A percentile compares a stretch with the other conserved stretches of the same genome.
Conservation (phyloP, 2,329 filamentous ascomycete species). For the Cercospora beticola region DNA sequence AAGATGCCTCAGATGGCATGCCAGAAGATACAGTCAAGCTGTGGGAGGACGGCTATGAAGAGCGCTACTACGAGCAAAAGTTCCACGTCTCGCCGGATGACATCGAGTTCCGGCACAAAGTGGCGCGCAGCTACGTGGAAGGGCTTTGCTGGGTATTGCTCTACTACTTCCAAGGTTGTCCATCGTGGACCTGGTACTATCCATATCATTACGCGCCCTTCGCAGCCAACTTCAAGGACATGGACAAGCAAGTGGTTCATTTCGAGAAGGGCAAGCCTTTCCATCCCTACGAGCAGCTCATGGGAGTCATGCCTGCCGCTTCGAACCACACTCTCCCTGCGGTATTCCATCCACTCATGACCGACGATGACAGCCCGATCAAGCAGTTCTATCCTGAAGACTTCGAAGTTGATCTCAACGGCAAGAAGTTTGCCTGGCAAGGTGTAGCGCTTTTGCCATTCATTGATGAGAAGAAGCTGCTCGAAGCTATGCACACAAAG, state of each 20-base stretch:
- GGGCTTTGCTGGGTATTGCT: slow-evolving; percentile 91
- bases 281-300: slow-evolving; percentile 91
- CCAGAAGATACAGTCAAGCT: slow-evolving; percentile 79
- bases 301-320: slow-evolving; percentile 93
- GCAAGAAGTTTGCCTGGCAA: slow-evolving; percentile 98
- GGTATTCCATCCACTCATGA: slow-evolving; percentile 89
- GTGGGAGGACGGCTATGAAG: slow-evolving; percentile 94
- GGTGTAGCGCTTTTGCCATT: slow-evolving; percentile 91
- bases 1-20: slow-evolving; percentile 58
- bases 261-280: slow-evolving; percentile 87
- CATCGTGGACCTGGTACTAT: slow-evolving; percentile 99
- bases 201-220: slow-evolving; percentile 98
- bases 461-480: slow-evolving; percentile 85
- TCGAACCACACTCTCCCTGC: slow-evolving; percentile 88
- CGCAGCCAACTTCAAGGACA: slow-evolving; percentile 85
- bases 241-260: slow-evolving; percentile 72
- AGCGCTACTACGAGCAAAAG: slow-evolving; percentile 96
- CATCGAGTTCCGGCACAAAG: slow-evolving; percentile 80
- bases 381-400: slow-evolving; percentile 97
- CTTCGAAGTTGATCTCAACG: slow-evolving; percentile 90
- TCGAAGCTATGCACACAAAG: slow-evolving; percentile 77
- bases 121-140: slow-evolving; percentile 89
- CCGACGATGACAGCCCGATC: slow-evolving; percentile 80
- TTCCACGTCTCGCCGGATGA: slow-evolving; percentile 82
- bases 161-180: slow-evolving; percentile 98